Percentiles rank a stretch among this genome's conserved stretches.
phyloP scores from a whole-genome alignment of 306 rosid genomes.

The Prunus dulcis region DNA sequence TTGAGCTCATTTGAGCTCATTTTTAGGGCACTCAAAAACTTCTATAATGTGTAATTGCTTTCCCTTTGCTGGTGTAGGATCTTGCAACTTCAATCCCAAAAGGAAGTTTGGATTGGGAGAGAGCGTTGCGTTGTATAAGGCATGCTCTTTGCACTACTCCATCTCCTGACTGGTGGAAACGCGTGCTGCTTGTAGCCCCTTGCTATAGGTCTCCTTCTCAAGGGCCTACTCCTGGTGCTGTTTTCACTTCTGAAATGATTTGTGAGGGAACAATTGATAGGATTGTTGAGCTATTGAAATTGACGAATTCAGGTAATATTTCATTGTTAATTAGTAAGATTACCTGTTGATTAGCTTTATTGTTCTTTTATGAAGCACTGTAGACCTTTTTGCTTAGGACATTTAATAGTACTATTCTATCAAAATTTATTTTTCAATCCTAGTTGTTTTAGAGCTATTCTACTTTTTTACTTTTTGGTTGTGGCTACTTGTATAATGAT shows the following conservation, averaged over 20 bases:
- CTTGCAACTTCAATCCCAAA: conserved; percentile 76
- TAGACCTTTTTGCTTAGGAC: not conserved
- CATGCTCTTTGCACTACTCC: conserved; percentile 93
- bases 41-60: conserved; percentile 16
- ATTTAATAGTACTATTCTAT: not conserved
- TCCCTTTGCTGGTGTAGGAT: conserved; percentile 52
- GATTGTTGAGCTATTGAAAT: conserved; percentile 77
- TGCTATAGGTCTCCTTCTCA: conserved; percentile 72
- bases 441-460: not conserved
- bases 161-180: conserved; percentile 99
- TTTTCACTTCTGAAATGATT: conserved; percentile 93
- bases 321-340: conserved; percentile 5
- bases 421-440: not conserved
- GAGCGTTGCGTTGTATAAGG: conserved; percentile 92
- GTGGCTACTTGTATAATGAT: conserved; percentile 12
- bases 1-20: not conserved
- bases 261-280: conserved; percentile 92
- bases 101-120: conserved; percentile 98
- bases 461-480: not conserved
- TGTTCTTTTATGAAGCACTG: not conserved
- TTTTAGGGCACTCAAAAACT: conserved; percentile 7
- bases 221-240: conserved; percentile 83
- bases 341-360: not conserved
- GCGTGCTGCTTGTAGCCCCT: conserved; percentile 85
- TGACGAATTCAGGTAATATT: conserved; percentile 84